A percentile compares a stretch with the other conserved stretches of the same genome.
Evolutionary conservation across 768 basidiomycete species (phyloP).

Genomic region (Boletus rubroflammeus): DNA sequence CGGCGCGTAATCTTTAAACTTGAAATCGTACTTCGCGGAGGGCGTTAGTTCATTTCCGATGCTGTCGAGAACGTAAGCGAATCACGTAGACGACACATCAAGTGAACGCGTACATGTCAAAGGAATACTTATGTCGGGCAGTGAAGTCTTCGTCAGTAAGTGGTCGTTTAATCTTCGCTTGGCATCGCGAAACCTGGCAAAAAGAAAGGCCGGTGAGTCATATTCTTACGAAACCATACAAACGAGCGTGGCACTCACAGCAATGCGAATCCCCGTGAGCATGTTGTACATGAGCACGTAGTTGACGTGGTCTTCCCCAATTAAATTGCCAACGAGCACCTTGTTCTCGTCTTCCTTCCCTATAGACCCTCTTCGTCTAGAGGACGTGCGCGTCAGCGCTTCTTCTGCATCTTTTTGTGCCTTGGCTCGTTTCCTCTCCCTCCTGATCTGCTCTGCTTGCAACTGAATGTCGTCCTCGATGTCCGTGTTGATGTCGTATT

Average conservation of each 20-base stretch:
- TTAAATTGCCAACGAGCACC: slow-evolving; percentile 88
- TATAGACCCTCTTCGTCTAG: slow-evolving; percentile 21
- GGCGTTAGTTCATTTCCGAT: slow-evolving; percentile 98
- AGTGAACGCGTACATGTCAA: slow-evolving; percentile 75
- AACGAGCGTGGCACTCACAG: slow-evolving; percentile 46
- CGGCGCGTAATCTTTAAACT: slow-evolving; percentile 99
- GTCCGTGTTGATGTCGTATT: slow-evolving; percentile 37
- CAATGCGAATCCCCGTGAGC: slow-evolving; percentile 97
- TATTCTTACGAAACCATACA: neutral
- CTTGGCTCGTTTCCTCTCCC: slow-evolving; percentile 76
- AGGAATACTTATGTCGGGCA: slow-evolving; percentile 91
- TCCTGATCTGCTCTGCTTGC: slow-evolving; percentile 84
- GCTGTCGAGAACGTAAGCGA: slow-evolving; percentile 37
- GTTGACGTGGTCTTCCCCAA: slow-evolving; percentile 98
- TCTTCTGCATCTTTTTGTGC: slow-evolving; percentile 62
- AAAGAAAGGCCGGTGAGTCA: slow-evolving; percentile 5
- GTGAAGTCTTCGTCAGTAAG: slow-evolving; percentile 84
- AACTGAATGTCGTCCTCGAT: slow-evolving; percentile 66
- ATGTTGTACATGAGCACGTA: slow-evolving; percentile 99
- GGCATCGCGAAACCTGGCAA: slow-evolving; percentile 84
- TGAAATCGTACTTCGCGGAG: slow-evolving; percentile 98
- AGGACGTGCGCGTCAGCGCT: slow-evolving; percentile 40
- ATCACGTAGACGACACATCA: neutral
- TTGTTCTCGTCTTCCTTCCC: slow-evolving; percentile 43
- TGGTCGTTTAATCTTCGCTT: slow-evolving; percentile 88